Conservation (phyloP, 108 stramenopile genomes). For the Schizochytrium sp. region DNA sequence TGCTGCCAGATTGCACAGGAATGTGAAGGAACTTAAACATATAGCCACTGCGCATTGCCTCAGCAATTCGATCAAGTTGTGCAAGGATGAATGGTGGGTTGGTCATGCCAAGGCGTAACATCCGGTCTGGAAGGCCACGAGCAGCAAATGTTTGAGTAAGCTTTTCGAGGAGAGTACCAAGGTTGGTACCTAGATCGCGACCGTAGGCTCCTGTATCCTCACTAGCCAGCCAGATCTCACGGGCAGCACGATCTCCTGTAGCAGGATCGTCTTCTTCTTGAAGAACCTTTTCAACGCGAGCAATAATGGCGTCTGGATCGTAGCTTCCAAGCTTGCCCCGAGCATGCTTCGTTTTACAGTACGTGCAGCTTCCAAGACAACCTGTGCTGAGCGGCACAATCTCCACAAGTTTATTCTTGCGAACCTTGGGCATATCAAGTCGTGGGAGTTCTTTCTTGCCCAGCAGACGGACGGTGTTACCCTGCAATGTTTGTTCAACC, state of each 20-base stretch:
- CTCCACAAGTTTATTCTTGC: conserved; percentile 70
- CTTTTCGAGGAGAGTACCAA: conserved; percentile 39
- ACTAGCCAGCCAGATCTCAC: conserved; percentile 72
- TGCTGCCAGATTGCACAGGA: conserved; percentile 70
- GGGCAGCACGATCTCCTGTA: background rate
- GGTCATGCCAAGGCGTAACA: conserved; percentile 74
- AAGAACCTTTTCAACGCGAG: conserved; percentile 69
- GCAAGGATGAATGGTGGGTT: conserved; percentile 76
- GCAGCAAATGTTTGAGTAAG: background rate
- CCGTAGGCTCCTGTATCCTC: conserved; percentile 78
- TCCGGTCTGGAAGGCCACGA: conserved; percentile 42
- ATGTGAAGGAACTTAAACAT: conserved; percentile 72
- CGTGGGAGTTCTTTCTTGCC: conserved; percentile 62
- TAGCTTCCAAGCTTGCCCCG: conserved; percentile 73
- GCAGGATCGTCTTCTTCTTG: background rate
- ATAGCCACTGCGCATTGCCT: conserved; percentile 44
- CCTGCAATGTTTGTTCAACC: conserved; percentile 66
- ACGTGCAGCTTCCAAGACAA: conserved; percentile 74
- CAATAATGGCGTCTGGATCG: conserved; percentile 61
- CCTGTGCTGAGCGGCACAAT: conserved; percentile 75
- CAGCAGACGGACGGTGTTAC: conserved; percentile 68
- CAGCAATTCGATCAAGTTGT: conserved; percentile 64
- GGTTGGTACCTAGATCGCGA: conserved; percentile 65
- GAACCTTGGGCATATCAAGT: conserved; percentile 74
- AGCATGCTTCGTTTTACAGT: conserved; percentile 76